Base-by-base conservation (phyloP, 2,329 filamentous ascomycete species). In the Fusarium cyanostomum region DNA sequence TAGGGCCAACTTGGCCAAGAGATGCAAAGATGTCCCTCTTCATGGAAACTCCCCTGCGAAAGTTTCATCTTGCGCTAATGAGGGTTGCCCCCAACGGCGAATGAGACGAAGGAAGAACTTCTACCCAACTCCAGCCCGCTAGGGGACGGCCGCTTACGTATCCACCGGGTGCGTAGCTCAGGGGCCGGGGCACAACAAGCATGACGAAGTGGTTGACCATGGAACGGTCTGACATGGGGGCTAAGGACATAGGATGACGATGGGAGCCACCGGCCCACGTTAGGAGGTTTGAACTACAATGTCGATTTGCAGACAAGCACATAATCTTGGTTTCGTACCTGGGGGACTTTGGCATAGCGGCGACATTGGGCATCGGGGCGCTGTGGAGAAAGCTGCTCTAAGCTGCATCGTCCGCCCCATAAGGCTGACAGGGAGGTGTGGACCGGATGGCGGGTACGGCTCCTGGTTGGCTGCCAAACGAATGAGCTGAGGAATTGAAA, bases 401-500 rank as follows among this genome's bases (percentile, higher is more conserved):
- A 58, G 52, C 48, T 58, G 58, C 58, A 52, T 50, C 52, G 50
- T 55, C 57, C 57, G 68, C 59, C 61, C 64, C 68, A 62, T 72
- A 72, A 69, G 70, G 70, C 70, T 72, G 70, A 71, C 66, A 64
- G 52, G 62, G 63, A 56, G 44, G 59, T 56, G 34, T 60, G 46
- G 35, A 21, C 41, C 39, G 48, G 49, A 49, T 49, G 63, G 37
- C 27, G n/a, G 51, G 31, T 57, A 16, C 43, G 31, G 39, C 30
- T 27, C 26, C 43, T 66, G 39, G 62, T 65, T 65, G 62, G 62
- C 28, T 52, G 27, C 21, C 48, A 21, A 21, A 21, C 21, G 21
- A 33, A 34, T 51, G 48, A 51, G 48, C 31, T 49, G 46, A 48
- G 46, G 58, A 66, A 60, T 45, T 59, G 52, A 51, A 58, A 42